Conservation (phyloP, 164 flowering plant species). For the Macadamia tetraphylla region DNA sequence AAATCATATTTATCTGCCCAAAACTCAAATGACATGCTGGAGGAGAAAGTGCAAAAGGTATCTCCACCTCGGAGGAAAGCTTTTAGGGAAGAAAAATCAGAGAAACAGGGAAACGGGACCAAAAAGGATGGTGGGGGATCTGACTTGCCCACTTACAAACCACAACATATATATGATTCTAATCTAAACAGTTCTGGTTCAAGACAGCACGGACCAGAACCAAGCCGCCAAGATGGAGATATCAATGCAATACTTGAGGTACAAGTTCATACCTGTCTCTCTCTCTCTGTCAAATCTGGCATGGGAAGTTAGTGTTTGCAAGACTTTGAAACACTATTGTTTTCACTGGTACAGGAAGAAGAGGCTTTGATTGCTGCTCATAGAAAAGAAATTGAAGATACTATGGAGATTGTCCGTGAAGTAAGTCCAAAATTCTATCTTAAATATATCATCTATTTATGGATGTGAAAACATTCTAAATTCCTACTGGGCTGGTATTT, state of each 20-base stretch:
- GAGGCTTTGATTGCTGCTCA: constrained; percentile 93
- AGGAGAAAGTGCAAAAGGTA: constrained; percentile 70
- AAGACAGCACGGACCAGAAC: constrained; percentile 46
- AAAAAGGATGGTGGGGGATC: constrained; percentile 47
- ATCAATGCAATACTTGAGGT: constrained; percentile 87
- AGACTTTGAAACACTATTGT: background rate
- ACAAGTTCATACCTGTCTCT: constrained; percentile 1
- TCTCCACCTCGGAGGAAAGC: constrained; percentile 87
- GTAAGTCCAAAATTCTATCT: constrained; percentile 37
- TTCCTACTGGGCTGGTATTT: background rate
- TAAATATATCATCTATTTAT: background rate
- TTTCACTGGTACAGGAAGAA: constrained; percentile 61
- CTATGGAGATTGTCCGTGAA: constrained; percentile 98
- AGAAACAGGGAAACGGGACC: constrained; percentile 46
- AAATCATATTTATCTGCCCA: constrained; percentile 31
- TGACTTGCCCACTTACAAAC: constrained; percentile 41
- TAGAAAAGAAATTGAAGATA: constrained; percentile 95
- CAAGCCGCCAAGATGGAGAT: constrained; percentile 46
- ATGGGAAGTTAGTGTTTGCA: too few species aligned
- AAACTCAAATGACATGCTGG: constrained; percentile 36
- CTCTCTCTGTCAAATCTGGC: background rate
- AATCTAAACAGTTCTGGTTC: constrained; percentile 29
- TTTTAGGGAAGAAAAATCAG: constrained; percentile 62
- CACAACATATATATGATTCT: constrained; percentile 36
- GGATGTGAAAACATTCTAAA: background rate